These are phyloP conservation scores for Chaetomiaceae sp. DNA, from an alignment of 2,329 filamentous ascomycete genomes.

Conservation along the genomic window DNA sequence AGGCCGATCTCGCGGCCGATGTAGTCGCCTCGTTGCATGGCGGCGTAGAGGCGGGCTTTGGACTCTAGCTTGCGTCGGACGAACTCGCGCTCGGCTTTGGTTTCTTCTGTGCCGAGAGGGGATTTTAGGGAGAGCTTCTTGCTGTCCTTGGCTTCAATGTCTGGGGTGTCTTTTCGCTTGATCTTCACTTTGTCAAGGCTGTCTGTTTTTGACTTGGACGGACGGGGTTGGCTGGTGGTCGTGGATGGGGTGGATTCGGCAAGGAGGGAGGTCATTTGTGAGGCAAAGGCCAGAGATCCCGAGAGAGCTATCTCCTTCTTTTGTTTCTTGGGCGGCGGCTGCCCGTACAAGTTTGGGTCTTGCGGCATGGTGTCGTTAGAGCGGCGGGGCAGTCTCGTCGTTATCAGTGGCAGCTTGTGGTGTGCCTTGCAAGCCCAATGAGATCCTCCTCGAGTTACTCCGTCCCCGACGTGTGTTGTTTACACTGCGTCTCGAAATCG, in stretches of 20 bases:
- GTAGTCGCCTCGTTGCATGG: constrained; percentile 86
- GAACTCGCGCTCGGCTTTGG: constrained; percentile 64
- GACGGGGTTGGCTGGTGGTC: constrained; percentile 47
- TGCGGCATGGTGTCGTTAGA: constrained; percentile 46
- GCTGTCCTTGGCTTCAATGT: constrained; percentile 39
- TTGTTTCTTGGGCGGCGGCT: constrained; percentile 63
- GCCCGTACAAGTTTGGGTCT: constrained; percentile 72
- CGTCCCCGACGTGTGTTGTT: no score
- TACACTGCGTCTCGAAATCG: no score
- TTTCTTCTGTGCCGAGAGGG: constrained; percentile 52
- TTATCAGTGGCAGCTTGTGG: no score
- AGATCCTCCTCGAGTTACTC: no score
- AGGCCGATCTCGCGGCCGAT: constrained; percentile 64
- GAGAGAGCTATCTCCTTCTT: constrained; percentile 67
- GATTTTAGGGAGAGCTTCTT: constrained; percentile 46
- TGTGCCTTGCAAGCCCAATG: no score
- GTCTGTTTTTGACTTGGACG: constrained; percentile 53
- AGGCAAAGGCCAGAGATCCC: constrained; percentile 78
- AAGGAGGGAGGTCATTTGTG: constrained; percentile 79
- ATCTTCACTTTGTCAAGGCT: constrained; percentile 60
- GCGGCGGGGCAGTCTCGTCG: background rate
- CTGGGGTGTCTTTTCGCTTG: constrained; percentile 37
- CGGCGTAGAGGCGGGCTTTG: constrained; percentile 82
- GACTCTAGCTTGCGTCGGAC: constrained; percentile 81
- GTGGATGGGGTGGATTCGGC: constrained; percentile 42